Evolutionary conservation across 495 filamentous ascomycete genomes (phyloP).

Genomic region (Hypoxylon fragiforme): DNA sequence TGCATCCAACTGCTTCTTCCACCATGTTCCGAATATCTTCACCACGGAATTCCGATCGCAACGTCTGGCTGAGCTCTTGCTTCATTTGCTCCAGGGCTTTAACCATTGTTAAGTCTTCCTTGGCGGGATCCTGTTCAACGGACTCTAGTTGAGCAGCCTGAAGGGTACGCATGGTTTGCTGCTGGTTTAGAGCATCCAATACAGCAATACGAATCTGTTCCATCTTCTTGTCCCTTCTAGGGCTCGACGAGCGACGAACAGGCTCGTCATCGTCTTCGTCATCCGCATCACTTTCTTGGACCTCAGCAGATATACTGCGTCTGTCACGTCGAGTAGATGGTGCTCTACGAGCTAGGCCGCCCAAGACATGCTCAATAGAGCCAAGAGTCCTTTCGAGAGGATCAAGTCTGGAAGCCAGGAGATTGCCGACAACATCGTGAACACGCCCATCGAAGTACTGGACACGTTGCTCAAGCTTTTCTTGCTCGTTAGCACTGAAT

Average conservation of each 20-base stretch:
- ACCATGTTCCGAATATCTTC: conserved; percentile 63
- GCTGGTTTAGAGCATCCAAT: conserved; percentile 73
- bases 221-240: conserved; percentile 71
- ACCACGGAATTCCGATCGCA: conserved; percentile 49
- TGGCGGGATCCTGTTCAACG: conserved; percentile 19
- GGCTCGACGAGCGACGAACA: conserved; percentile 65
- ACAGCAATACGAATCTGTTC: conserved; percentile 82
- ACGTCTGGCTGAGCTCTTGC: conserved; percentile 49
- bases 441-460: conserved; percentile 88
- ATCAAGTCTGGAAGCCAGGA: conserved; percentile 73
- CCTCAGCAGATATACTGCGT: conserved; percentile 64
- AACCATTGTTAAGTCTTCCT: conserved; percentile 38
- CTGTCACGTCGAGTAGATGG: conserved; percentile 51
- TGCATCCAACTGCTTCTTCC: conserved; percentile 59
- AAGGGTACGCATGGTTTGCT: conserved; percentile 43
- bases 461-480: conserved; percentile 70
- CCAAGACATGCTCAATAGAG: conserved; percentile 70
- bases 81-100: conserved; percentile 51
- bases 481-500: conserved; percentile 78
- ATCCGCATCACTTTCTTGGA: conserved; percentile 85
- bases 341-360: conserved; percentile 45
- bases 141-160: conserved; percentile 30
- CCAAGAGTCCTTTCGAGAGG: conserved; percentile 79
- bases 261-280: conserved; percentile 83
- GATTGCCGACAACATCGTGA: conserved; percentile 76